Evolutionary conservation across 805 yeast genomes (phyloP).

Genomic region (Tetrapisispora arboricola): DNA sequence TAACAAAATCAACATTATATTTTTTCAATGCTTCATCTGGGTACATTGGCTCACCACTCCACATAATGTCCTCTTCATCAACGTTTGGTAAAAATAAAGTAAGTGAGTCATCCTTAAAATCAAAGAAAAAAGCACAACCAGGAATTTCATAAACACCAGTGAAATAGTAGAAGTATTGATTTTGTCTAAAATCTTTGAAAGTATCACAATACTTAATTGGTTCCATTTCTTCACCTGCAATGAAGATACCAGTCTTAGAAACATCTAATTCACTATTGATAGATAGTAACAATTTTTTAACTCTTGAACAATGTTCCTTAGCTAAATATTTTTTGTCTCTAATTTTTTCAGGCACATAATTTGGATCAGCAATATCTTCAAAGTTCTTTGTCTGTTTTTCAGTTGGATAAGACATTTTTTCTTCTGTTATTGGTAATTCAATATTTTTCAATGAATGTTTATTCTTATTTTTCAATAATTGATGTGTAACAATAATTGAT

Average conservation of each 20-base stretch:
- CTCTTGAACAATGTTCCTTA: conserved; percentile 57
- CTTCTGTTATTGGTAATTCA: neutral
- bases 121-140: conserved; percentile 59
- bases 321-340: conserved; percentile 62
- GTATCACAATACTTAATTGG: conserved; percentile 72
- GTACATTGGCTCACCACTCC: conserved; percentile 85
- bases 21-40: conserved; percentile 50
- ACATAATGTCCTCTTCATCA: conserved; percentile 84
- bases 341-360: conserved; percentile 15
- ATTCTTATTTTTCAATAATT: neutral
- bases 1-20: conserved; percentile 77
- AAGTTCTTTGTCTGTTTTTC: neutral
- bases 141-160: conserved; percentile 69
- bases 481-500: neutral
- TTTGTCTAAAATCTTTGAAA: conserved; percentile 70
- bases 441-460: neutral
- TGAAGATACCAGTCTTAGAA: conserved; percentile 36
- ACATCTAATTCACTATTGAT: conserved; percentile 17
- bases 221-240: conserved; percentile 51
- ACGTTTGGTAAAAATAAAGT: conserved; percentile 73
- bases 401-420: conserved; percentile 2
- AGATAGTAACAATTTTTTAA: conserved; percentile 31
- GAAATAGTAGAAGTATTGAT: conserved; percentile 80
- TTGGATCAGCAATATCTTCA: conserved; percentile 11
- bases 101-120: conserved; percentile 42